These are phyloP conservation scores for Umbelopsis sp. DNA, from an alignment of 371 early-diverging fungal genomes.

Conservation along the genomic window DNA sequence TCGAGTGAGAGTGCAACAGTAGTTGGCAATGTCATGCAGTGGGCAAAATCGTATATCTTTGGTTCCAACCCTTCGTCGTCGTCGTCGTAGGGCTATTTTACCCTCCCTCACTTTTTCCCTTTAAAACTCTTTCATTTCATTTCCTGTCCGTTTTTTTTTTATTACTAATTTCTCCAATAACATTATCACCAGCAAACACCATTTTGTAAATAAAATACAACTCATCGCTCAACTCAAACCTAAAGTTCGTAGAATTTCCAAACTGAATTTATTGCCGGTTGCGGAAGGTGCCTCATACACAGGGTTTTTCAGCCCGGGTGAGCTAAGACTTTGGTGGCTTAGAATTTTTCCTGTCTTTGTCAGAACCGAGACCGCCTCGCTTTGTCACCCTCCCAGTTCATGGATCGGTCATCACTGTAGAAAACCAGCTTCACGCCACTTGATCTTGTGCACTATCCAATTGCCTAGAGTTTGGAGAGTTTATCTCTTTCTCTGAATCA, in stretches of 20 bases:
- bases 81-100: neutral
- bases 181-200: neutral
- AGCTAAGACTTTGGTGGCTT: neutral
- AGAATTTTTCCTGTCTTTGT: constrained; percentile 11
- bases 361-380: constrained; percentile 1
- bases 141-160: constrained; percentile 1
- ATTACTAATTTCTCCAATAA: constrained; percentile 7
- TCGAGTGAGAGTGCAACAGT: neutral
- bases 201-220: constrained; percentile 19
- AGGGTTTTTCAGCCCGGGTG: neutral
- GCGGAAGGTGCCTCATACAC: neutral
- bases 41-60: constrained; percentile 14
- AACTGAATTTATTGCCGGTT: neutral
- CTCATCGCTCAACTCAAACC: neutral
- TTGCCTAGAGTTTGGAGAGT: constrained; percentile 17
- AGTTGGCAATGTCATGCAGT: constrained; percentile 13
- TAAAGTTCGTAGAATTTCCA: neutral
- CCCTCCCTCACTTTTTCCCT: neutral
- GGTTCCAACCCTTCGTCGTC: neutral
- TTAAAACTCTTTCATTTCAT: constrained; percentile 3
- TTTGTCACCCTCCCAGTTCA: constrained; percentile 4
- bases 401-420: neutral
- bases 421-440: neutral
- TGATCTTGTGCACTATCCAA: neutral
- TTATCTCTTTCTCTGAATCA: constrained; percentile 18